Percentiles rank a stretch among this genome's conserved stretches.
These are phyloP conservation scores for Ceratocystis eucalypticola DNA, from an alignment of 2,329 filamentous ascomycete species.

Conservation along the genomic window DNA sequence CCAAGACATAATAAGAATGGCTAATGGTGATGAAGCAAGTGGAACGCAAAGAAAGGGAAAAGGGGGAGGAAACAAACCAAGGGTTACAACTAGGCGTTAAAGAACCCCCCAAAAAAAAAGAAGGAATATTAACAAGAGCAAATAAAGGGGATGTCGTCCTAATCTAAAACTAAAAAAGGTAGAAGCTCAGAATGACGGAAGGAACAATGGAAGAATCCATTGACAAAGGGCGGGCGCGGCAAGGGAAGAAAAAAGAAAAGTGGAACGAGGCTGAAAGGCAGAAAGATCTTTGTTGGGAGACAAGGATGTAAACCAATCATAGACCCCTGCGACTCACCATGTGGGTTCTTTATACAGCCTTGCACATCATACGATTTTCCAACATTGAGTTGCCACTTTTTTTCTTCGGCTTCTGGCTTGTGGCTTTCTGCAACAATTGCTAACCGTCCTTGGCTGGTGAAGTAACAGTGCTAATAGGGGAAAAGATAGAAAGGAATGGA, in stretches of 20 bases:
- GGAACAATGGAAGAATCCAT: conserved; percentile 6
- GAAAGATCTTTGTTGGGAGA: not conserved
- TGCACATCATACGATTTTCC: conserved; percentile 30
- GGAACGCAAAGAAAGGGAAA: not conserved
- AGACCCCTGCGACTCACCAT: not conserved
- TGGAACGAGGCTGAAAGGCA: conserved; percentile 15
- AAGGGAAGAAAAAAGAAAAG: conserved; percentile 3
- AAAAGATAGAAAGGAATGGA: not conserved
- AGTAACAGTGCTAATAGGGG: not conserved
- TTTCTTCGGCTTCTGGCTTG: conserved; percentile 21
- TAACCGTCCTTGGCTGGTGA: not conserved
- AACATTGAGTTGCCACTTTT: conserved; percentile 18
- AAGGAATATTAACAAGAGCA: not conserved
- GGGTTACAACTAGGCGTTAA: not conserved
- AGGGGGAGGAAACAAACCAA: not conserved
- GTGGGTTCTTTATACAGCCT: conserved; percentile 27
- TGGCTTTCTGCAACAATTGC: conserved; percentile 6
- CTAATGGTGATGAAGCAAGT: not conserved
- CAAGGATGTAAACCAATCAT: conserved; percentile 13
- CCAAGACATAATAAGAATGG: not conserved
- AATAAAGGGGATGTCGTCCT: not conserved
- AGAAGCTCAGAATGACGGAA: not conserved
- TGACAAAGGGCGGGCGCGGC: not conserved
- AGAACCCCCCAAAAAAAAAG: not conserved
- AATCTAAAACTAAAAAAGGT: not conserved